Evolutionary conservation across 176 grass and related monocot genomes (phyloP), one percentile per base, ranked within the genome.

Genomic region (Triticum urartu): DNA sequence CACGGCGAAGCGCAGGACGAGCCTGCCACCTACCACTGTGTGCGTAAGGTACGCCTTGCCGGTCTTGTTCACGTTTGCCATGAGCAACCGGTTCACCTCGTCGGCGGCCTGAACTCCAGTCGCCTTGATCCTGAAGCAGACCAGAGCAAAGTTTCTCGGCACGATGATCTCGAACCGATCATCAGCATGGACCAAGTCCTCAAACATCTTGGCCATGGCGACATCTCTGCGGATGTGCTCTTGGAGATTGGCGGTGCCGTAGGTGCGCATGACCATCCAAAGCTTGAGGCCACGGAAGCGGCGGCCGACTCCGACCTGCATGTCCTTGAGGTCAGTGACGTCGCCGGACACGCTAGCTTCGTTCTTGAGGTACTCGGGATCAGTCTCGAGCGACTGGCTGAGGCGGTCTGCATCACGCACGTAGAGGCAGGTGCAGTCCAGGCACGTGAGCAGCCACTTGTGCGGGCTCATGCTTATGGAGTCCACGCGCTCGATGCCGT

Each of bases 381-480:
- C 10, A 4, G 42, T 75, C 24, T 75, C 42, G 0, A 75, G 24
- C 3, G 72, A 50, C 24, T 30, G 42, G 42, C 72, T 50, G 3
- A 75, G 24, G 24, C 42, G 72, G 24, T 5, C 24, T 9, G 72
- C 72, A 10, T 75, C 42, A 0, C 72, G 42, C 22, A 75, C 72
- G 3, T 8, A 75, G 6, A 75, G 72, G 24, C 72, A 75, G 7
- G 72, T 75, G 72, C 72, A 75, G 72, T 75, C 72, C 22, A 75
- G 72, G 42, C 72, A 75, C 0, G 72, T 75, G 42, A 75, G 72
- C 8, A 75, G 72, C 72, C 72, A 75, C 72, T 75, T 75, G 42
- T 75, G 72, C 0, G 72, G 72, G 42, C 72, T 75, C 72, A 75
- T 28, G 72, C 72, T 75, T 7, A 75, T 75, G 42, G 42, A 75